Evolutionary conservation across 225 moss, liverwort and hornwort genomes (phyloP).

Genomic region (Neckera pumila): DNA sequence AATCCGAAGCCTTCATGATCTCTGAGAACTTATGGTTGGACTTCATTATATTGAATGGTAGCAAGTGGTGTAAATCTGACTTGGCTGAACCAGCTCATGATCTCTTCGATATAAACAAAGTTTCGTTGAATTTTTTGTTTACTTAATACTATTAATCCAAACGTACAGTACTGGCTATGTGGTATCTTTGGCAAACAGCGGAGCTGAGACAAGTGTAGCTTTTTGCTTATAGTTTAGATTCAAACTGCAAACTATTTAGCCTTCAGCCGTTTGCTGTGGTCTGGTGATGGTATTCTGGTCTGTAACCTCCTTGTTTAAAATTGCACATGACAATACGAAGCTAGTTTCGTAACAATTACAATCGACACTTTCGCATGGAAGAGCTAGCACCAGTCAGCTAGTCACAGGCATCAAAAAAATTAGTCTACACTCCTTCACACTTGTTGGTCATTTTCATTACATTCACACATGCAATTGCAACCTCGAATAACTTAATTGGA

Average conservation of each 20-base stretch:
- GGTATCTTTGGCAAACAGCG: too few species aligned
- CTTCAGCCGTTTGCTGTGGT: too few species aligned
- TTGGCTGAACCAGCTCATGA: not conserved
- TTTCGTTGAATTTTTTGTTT: not conserved
- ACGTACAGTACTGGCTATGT: too few species aligned
- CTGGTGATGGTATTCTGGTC: not conserved
- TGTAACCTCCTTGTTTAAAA: not conserved
- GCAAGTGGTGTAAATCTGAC: not conserved
- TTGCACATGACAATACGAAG: not conserved
- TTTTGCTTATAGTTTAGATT: too few species aligned
- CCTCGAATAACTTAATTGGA: too few species aligned
- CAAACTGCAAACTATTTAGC: too few species aligned
- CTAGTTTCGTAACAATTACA: not conserved
- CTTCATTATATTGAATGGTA: not conserved
- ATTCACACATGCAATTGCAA: not conserved
- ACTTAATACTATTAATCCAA: not conserved
- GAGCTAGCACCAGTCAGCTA: not conserved
- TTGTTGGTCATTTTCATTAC: not conserved
- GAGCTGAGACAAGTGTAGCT: too few species aligned
- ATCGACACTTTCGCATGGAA: not conserved
- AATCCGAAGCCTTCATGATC: not conserved
- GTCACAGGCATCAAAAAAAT: not conserved
- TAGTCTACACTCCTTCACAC: not conserved
- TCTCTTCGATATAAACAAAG: too few species aligned
- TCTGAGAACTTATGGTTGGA: not conserved